These are phyloP conservation scores for Picochlorum sp. DNA, from an alignment of 139 green algal species.

Conservation along the genomic window DNA sequence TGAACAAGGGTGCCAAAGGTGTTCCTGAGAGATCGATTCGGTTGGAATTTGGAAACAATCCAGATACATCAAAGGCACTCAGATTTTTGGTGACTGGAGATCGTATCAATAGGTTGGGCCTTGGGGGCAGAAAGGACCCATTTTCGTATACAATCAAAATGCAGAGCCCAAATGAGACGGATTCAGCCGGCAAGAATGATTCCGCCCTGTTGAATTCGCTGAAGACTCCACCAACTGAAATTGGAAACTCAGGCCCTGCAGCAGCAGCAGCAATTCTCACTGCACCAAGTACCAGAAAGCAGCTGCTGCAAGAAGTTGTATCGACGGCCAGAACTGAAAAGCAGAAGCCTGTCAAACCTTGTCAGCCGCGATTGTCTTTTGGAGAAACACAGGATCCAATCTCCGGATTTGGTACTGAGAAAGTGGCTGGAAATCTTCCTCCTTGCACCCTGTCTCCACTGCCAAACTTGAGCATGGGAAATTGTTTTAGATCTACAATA, in stretches of 20 bases:
- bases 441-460: no score
- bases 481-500: no score
- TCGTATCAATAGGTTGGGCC: conserved; percentile 24
- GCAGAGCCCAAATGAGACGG: neutral
- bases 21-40: conserved; percentile 26
- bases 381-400: neutral
- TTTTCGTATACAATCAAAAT: conserved; percentile 25
- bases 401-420: neutral
- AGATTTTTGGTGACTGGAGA: conserved; percentile 29
- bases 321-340: neutral
- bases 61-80: conserved; percentile 46
- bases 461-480: no score
- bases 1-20: neutral
- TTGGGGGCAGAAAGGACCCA: conserved; percentile 34
- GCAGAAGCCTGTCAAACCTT: neutral
- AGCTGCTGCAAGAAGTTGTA: neutral
- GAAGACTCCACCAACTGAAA: conserved; percentile 6
- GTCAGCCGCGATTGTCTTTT: conserved; percentile 8
- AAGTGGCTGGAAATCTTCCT: neutral
- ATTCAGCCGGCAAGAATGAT: neutral
- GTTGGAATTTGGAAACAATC: conserved; percentile 42
- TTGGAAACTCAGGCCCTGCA: neutral
- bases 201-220: neutral
- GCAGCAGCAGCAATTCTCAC: conserved; percentile 3
- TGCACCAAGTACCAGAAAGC: conserved; percentile 5